These are phyloP conservation scores for Dianthus caryophyllus DNA, from an alignment of 148 eudicot species.

Conservation along the genomic window DNA sequence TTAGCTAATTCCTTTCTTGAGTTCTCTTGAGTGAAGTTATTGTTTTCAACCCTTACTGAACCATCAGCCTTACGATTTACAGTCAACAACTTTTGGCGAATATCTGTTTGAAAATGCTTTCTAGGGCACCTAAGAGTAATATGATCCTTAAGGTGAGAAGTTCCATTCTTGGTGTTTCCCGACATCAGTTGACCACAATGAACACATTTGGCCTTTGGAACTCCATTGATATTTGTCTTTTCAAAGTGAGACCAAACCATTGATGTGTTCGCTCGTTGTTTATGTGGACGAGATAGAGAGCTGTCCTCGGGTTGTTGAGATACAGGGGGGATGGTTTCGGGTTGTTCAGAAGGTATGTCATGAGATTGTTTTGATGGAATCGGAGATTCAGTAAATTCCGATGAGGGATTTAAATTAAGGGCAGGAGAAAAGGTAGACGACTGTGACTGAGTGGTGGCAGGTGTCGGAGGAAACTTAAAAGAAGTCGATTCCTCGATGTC, in stretches of 20 bases:
- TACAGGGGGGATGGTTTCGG: neutral
- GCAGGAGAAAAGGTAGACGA: neutral
- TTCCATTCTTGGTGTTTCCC: neutral
- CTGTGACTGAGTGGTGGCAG: neutral
- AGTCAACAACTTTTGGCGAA: neutral
- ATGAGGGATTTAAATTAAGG: neutral
- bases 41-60: neutral
- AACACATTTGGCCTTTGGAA: neutral
- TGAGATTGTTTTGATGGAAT: no score
- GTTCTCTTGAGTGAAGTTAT: neutral
- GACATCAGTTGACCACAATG: neutral
- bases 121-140: neutral
- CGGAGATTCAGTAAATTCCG: neutral
- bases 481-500: neutral
- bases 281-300: neutral
- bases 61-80: neutral
- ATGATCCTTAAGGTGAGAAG: no score
- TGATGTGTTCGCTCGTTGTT: neutral
- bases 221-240: neutral
- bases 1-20: neutral
- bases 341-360: no score
- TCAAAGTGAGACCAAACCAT: slow-evolving; percentile 2
- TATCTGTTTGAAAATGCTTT: neutral
- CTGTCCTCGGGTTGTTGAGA: neutral
- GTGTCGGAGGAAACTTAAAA: neutral